These are phyloP conservation scores for Microbotryum scabiosae DNA, from an alignment of 1,284 basidiomycete species.

Conservation along the genomic window DNA sequence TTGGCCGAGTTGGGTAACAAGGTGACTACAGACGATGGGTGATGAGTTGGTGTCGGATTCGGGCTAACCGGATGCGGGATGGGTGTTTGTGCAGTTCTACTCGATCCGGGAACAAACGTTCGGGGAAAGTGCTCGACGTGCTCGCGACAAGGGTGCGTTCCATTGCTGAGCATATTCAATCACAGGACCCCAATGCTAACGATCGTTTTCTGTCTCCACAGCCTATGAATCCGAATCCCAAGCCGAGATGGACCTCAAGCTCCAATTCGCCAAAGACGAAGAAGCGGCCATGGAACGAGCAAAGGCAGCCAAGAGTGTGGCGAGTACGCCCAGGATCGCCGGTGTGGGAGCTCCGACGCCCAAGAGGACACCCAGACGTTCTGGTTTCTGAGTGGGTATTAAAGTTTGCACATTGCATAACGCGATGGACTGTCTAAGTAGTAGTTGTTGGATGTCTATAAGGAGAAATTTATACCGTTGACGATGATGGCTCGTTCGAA, in stretches of 20 bases:
- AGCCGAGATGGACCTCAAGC: slow-evolving; percentile 29
- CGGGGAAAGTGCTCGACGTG: neutral
- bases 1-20: slow-evolving; percentile 54
- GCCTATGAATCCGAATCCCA: slow-evolving; percentile 25
- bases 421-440: too few relatives aligned
- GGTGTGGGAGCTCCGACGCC: slow-evolving; percentile 28
- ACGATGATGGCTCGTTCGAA: too few relatives aligned
- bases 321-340: slow-evolving; percentile 30
- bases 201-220: neutral
- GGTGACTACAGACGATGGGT: slow-evolving; percentile 65
- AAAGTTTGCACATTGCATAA: too few relatives aligned
- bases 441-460: too few relatives aligned
- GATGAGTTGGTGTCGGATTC: slow-evolving; percentile 42
- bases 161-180: neutral
- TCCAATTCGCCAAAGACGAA: slow-evolving; percentile 26
- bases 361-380: slow-evolving; percentile 27
- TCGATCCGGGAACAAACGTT: neutral
- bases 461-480: too few relatives aligned
- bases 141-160: neutral
- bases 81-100: neutral
- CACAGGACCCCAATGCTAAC: too few relatives aligned
- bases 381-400: slow-evolving; percentile 15
- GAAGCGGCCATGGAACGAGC: slow-evolving; percentile 19
- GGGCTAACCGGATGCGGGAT: neutral
- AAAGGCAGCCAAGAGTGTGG: slow-evolving; percentile 29